Evolutionary conservation across 2,329 filamentous ascomycete genomes (phyloP).

Genomic region (Endoconidiophora polonica): DNA sequence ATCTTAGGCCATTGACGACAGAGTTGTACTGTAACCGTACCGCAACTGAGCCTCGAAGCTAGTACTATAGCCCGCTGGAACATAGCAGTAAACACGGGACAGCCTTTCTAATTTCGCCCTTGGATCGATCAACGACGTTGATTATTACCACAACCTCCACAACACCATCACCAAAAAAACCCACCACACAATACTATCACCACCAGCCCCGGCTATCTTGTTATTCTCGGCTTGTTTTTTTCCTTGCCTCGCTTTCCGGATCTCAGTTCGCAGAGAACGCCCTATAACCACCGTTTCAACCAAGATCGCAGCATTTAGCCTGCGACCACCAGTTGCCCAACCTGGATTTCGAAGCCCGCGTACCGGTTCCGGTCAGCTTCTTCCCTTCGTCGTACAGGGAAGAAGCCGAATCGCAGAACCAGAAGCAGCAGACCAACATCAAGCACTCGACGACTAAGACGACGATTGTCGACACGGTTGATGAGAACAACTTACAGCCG

Average conservation of each 20-base stretch:
- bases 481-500: slow-evolving; percentile 62
- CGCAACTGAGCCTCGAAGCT: too few species aligned
- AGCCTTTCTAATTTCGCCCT: too few species aligned
- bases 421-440: slow-evolving; percentile 17
- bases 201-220: neutral
- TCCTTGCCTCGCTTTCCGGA: neutral
- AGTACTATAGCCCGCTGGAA: too few species aligned
- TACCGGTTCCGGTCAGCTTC: slow-evolving; percentile 99
- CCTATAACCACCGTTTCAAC: neutral
- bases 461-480: slow-evolving; percentile 22
- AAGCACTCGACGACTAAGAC: slow-evolving; percentile 20
- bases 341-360: slow-evolving; percentile 99
- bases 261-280: neutral
- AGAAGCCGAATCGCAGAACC: slow-evolving; percentile 13
- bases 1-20: too few species aligned
- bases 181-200: neutral
- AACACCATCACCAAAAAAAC: neutral
- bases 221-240: neutral
- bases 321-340: slow-evolving; percentile 52
- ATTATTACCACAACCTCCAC: too few species aligned
- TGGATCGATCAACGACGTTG: too few species aligned
- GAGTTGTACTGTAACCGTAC: too few species aligned
- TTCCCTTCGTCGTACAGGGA: slow-evolving; percentile 94
- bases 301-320: neutral
- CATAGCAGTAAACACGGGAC: too few species aligned